These are phyloP conservation scores for Xerocomus cyaneibrunnescens DNA, from an alignment of 1,284 basidiomycete species.

Conservation along the genomic window DNA sequence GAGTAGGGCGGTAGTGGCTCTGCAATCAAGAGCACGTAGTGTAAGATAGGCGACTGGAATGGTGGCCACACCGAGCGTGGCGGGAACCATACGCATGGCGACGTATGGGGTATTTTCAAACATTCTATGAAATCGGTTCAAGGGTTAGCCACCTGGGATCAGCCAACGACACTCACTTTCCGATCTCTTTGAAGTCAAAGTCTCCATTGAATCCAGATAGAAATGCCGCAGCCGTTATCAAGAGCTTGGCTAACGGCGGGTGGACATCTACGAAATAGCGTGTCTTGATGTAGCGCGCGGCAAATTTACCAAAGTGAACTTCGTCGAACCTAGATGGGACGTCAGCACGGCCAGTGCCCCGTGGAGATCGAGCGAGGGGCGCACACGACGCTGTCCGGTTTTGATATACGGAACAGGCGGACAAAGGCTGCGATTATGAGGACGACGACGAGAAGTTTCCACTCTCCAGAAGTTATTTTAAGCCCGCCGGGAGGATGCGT, in stretches of 20 bases:
- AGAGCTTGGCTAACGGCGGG: constrained; percentile 93
- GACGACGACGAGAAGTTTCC: constrained; percentile 66
- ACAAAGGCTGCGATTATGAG: constrained; percentile 70
- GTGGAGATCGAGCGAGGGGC: constrained; percentile 33
- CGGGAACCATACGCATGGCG: constrained; percentile 93
- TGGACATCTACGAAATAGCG: constrained; percentile 97
- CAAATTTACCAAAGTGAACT: constrained; percentile 96
- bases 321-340: constrained; percentile 78
- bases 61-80: constrained; percentile 85
- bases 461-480: constrained; percentile 64
- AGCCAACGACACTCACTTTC: constrained; percentile 61
- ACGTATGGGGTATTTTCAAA: constrained; percentile 93
- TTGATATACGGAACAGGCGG: constrained; percentile 75
- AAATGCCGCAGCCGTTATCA: constrained; percentile 90
- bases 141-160: background rate
- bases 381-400: constrained; percentile 88
- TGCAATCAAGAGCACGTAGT: constrained; percentile 87
- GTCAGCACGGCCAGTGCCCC: background rate
- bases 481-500: constrained; percentile 60
- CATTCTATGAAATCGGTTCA: constrained; percentile 45
- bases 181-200: constrained; percentile 98
- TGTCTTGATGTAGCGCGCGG: constrained; percentile 87
- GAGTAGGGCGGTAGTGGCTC: constrained; percentile 86
- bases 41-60: constrained; percentile 94
- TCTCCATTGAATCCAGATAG: constrained; percentile 90